These are phyloP conservation scores for Rhododendron griersonianum DNA, from an alignment of 148 eudicot species.

Conservation along the genomic window DNA sequence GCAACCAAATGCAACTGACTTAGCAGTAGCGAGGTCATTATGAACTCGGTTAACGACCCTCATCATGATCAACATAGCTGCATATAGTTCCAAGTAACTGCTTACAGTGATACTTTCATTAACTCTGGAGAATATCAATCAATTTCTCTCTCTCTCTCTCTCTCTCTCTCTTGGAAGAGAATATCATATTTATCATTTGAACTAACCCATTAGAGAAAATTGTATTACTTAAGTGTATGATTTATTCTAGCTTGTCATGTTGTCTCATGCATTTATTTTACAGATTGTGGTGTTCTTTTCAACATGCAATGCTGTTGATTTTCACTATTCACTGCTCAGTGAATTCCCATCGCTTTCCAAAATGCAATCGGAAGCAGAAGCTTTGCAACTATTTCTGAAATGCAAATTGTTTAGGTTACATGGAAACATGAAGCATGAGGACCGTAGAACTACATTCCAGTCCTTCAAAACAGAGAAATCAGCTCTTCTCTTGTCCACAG, in stretches of 20 bases:
- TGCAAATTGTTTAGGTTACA: conserved; percentile 75
- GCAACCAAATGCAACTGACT: neutral
- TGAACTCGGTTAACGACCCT: neutral
- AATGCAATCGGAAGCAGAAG: conserved; percentile 34
- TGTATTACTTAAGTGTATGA: neutral
- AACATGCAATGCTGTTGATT: conserved; percentile 91
- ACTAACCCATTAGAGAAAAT: neutral
- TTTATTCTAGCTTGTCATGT: neutral
- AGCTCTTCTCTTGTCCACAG: conserved; percentile 87
- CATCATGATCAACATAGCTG: neutral
- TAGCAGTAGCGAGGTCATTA: neutral
- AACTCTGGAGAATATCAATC: neutral
- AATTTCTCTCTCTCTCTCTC: neutral
- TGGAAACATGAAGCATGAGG: conserved; percentile 87
- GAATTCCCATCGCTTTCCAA: conserved; percentile 54
- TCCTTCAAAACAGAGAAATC: conserved; percentile 76
- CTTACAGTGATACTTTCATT: neutral
- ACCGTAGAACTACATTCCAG: conserved; percentile 71
- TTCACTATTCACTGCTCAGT: conserved; percentile 62
- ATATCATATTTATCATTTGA: neutral
- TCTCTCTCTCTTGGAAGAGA: neutral
- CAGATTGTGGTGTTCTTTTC: conserved; percentile 98
- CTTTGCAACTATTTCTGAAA: conserved; percentile 43
- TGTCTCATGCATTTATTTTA: conserved; percentile 9
- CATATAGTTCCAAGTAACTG: neutral